Percentiles rank a stretch among this genome's conserved stretches.
Conservation (phyloP, 768 basidiomycete species). For the Suillus bovinus region DNA sequence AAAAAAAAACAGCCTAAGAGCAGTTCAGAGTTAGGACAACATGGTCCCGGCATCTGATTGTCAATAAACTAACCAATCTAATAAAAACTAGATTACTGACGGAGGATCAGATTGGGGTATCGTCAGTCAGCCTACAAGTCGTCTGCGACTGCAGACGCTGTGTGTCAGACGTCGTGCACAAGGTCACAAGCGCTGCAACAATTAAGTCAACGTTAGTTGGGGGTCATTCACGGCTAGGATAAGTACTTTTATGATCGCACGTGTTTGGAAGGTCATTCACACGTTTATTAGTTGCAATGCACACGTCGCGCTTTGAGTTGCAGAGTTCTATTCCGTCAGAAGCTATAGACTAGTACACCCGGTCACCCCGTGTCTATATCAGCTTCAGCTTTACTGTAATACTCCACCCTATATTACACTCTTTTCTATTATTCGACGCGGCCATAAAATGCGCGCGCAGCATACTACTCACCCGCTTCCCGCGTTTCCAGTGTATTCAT, state of each 20-base stretch:
- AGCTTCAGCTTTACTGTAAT: constrained; percentile 4
- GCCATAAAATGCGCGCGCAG: constrained; percentile 68
- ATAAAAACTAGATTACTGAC: neutral
- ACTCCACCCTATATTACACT: constrained; percentile 3
- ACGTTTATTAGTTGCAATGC: constrained; percentile 11
- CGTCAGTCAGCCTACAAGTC: neutral
- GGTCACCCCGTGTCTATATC: constrained; percentile 7
- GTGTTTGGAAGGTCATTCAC: constrained; percentile 23
- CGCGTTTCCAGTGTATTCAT: constrained; percentile 87
- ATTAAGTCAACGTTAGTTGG: neutral
- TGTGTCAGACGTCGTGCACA: neutral
- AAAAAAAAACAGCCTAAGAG: neutral
- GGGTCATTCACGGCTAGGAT: neutral
- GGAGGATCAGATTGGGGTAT: neutral
- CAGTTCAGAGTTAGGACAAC: neutral
- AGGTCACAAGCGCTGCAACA: neutral
- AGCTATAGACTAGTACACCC: neutral
- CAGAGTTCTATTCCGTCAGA: neutral
- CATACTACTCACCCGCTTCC: constrained; percentile 79
- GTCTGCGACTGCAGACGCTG: neutral
- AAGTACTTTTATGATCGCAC: constrained; percentile 1
- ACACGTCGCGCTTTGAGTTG: neutral
- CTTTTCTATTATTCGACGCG: neutral
- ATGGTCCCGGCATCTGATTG: neutral
- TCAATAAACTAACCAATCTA: neutral